A percentile compares a stretch with the other conserved stretches of the same genome.
phyloP scores from a whole-genome alignment of 2,329 filamentous ascomycete genomes.

The Microdochium bolleyi region DNA sequence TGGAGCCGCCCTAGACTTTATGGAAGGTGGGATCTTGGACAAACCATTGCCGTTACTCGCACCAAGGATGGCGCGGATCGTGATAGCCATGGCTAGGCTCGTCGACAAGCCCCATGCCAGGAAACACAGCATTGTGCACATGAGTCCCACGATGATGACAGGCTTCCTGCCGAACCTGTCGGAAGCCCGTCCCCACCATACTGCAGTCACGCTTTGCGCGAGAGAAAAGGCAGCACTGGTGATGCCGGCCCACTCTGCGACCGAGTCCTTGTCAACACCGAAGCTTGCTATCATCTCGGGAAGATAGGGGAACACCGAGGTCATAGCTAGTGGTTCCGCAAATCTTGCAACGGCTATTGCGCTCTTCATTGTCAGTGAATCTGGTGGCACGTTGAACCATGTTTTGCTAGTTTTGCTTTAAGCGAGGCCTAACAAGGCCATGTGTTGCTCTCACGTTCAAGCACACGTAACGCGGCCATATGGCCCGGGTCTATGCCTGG shows the following conservation, averaged over 20 bases:
- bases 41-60: constrained; percentile 76
- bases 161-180: constrained; percentile 79
- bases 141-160: constrained; percentile 64
- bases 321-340: constrained; percentile 66
- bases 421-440: too few relatives aligned
- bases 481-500: too few relatives aligned
- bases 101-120: constrained; percentile 79
- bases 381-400: too few relatives aligned
- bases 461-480: too few relatives aligned
- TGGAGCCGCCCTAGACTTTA: neutral
- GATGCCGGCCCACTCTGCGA: constrained; percentile 75
- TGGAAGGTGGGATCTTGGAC: constrained; percentile 7
- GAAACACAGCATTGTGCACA: constrained; percentile 74
- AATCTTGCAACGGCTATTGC: constrained; percentile 65
- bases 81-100: constrained; percentile 71
- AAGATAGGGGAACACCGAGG: constrained; percentile 62
- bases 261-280: constrained; percentile 59
- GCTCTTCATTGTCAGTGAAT: neutral
- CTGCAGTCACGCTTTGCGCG: constrained; percentile 62
- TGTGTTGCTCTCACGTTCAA: too few relatives aligned
- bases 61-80: constrained; percentile 70
- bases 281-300: constrained; percentile 82
- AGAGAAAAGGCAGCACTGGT: constrained; percentile 67
- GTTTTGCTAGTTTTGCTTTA: too few relatives aligned
- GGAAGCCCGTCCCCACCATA: constrained; percentile 69